A percentile compares a stretch with the other conserved stretches of the same genome.
phyloP scores from a whole-genome alignment of 805 yeast species.

The Debaryomyces tyrocola region DNA sequence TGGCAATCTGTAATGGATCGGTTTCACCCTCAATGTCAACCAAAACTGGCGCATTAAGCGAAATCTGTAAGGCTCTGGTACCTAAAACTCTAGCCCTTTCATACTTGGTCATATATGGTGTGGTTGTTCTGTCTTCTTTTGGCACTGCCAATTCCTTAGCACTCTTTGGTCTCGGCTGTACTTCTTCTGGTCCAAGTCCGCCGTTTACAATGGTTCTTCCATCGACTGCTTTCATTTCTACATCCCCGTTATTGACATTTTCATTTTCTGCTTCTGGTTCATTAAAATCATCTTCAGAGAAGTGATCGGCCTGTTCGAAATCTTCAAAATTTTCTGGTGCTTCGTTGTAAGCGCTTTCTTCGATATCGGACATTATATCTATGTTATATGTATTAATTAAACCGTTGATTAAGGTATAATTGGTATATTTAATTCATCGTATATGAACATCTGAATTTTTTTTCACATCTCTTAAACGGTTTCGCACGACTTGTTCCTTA shows the following conservation, averaged over 20 bases:
- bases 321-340: constrained; percentile 72
- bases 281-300: constrained; percentile 67
- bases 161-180: constrained; percentile 54
- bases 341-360: constrained; percentile 60
- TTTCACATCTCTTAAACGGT: not conserved
- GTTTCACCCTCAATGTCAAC: constrained; percentile 99
- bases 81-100: constrained; percentile 98
- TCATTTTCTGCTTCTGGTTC: constrained; percentile 32
- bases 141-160: constrained; percentile 83
- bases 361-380: constrained; percentile 40
- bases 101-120: constrained; percentile 98
- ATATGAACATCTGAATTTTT: not conserved
- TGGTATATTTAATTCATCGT: constrained; percentile 1
- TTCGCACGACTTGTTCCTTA: not conserved
- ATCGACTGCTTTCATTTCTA: constrained; percentile 57
- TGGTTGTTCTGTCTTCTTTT: constrained; percentile 84
- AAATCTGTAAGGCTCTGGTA: constrained; percentile 94
- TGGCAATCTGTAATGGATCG: constrained; percentile 95
- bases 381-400: not conserved
- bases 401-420: not conserved
- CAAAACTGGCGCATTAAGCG: constrained; percentile 97
- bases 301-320: constrained; percentile 77
- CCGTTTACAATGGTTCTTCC: constrained; percentile 74
- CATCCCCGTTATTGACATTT: constrained; percentile 28
- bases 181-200: constrained; percentile 61